Percentiles rank a stretch among this genome's conserved stretches.
These are phyloP conservation scores for Hypoxylon sp. DNA, from an alignment of 2,329 filamentous ascomycete species.

Conservation along the genomic window DNA sequence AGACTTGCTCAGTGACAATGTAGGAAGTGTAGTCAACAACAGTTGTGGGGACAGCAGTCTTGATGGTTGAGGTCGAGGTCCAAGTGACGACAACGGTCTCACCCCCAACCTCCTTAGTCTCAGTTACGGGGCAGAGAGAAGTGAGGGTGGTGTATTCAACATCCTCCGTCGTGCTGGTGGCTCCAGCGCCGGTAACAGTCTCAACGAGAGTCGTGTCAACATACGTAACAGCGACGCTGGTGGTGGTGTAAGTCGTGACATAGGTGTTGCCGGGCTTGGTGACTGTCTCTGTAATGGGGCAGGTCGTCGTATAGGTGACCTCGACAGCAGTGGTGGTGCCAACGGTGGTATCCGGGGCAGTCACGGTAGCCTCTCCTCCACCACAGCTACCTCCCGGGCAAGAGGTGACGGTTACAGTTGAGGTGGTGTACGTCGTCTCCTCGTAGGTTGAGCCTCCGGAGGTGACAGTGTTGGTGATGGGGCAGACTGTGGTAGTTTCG, in stretches of 20 bases:
- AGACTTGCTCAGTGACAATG: conserved; percentile 48
- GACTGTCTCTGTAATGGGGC: conserved; percentile 51
- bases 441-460: conserved; percentile 56
- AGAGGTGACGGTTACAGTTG: conserved; percentile 57
- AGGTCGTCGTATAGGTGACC: conserved; percentile 55
- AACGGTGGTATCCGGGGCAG: conserved; percentile 53
- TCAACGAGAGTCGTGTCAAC: conserved; percentile 50
- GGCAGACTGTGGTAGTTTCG: conserved; percentile 59
- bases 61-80: conserved; percentile 55
- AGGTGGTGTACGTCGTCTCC: conserved; percentile 58
- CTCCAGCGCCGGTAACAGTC: conserved; percentile 52
- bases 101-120: conserved; percentile 59
- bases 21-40: conserved; percentile 50
- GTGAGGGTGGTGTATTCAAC: conserved; percentile 58
- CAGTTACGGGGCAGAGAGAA: conserved; percentile 59
- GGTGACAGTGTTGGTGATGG: conserved; percentile 58
- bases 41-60: conserved; percentile 49
- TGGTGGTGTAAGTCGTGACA: conserved; percentile 58
- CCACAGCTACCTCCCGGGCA: conserved; percentile 53
- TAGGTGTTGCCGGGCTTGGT: conserved; percentile 54
- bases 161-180: conserved; percentile 54
- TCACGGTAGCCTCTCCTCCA: conserved; percentile 51
- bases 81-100: conserved; percentile 55
- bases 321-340: conserved; percentile 53
- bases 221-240: conserved; percentile 54